Evolutionary conservation across 352 stramenopile genomes (phyloP).

Genomic region (Thraustochytrium sp.): DNA sequence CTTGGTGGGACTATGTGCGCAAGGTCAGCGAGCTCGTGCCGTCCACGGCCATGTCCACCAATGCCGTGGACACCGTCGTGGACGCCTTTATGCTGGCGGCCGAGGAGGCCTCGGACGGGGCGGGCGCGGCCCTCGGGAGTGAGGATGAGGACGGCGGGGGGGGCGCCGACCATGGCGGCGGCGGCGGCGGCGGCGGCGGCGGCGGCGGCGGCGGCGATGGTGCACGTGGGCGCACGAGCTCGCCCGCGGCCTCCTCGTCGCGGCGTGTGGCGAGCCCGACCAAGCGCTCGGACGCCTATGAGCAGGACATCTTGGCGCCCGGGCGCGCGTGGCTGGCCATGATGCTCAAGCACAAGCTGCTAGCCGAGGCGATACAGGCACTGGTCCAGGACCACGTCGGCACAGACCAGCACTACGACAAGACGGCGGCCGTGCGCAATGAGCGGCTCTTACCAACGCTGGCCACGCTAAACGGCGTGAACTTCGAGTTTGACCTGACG

Average conservation of each 20-base stretch:
- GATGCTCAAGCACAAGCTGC: constrained; percentile 42
- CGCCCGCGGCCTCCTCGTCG: neutral
- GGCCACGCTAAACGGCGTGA: constrained; percentile 8
- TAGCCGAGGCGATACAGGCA: neutral
- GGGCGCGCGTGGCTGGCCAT: constrained; percentile 22
- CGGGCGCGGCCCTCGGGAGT: neutral
- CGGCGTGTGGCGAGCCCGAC: neutral
- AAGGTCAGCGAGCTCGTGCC: constrained; percentile 8
- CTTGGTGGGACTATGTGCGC: constrained; percentile 15
- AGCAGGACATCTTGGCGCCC: neutral
- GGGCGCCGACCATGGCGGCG: neutral
- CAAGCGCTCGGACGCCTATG: neutral
- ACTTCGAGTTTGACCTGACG: constrained; percentile 31
- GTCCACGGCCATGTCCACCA: constrained; percentile 2
- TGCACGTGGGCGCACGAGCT: neutral
- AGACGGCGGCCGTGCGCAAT: neutral
- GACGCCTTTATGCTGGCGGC: neutral
- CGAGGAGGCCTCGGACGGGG: neutral
- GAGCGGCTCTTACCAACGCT: constrained; percentile 7
- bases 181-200: neutral
- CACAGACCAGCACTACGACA: neutral
- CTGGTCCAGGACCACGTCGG: neutral
- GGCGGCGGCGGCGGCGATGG: neutral
- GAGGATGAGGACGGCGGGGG: neutral
- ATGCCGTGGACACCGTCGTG: neutral